These are phyloP conservation scores for Sicyos edulis DNA, from an alignment of 306 rosid genomes.

Conservation along the genomic window DNA sequence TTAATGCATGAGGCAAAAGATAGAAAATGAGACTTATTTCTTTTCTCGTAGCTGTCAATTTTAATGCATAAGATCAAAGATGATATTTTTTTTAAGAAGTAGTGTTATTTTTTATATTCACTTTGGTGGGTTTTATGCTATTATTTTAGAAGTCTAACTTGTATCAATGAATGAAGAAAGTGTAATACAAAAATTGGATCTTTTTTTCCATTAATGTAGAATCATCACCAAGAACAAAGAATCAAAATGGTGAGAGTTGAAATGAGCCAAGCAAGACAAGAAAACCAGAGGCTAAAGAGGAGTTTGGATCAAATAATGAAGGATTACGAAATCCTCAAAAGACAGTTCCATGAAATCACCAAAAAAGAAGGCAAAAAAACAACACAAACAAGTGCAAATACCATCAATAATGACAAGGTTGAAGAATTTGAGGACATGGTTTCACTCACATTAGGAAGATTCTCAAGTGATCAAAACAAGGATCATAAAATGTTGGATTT, in stretches of 20 bases:
- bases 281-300: slow-evolving; percentile 66
- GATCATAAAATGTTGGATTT: no score
- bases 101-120: no score
- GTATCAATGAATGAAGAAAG: no score
- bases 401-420: slow-evolving; percentile 13
- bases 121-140: no score
- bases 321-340: slow-evolving; percentile 60
- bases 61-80: no score
- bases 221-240: neutral
- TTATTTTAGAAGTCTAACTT: no score
- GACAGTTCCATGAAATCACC: slow-evolving; percentile 38
- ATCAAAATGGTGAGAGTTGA: slow-evolving; percentile 36
- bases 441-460: slow-evolving; percentile 73
- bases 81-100: no score
- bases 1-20: no score
- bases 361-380: neutral
- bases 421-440: slow-evolving; percentile 33
- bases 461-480: slow-evolving; percentile 12
- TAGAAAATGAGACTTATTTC: no score
- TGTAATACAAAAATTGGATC: no score
- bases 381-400: no score
- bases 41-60: no score
- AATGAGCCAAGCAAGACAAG: slow-evolving; percentile 66
- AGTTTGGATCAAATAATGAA: slow-evolving; percentile 45
- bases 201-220: neutral